phyloP scores from a whole-genome alignment of 23 red algal species.

The Chondrus crispus region DNA sequence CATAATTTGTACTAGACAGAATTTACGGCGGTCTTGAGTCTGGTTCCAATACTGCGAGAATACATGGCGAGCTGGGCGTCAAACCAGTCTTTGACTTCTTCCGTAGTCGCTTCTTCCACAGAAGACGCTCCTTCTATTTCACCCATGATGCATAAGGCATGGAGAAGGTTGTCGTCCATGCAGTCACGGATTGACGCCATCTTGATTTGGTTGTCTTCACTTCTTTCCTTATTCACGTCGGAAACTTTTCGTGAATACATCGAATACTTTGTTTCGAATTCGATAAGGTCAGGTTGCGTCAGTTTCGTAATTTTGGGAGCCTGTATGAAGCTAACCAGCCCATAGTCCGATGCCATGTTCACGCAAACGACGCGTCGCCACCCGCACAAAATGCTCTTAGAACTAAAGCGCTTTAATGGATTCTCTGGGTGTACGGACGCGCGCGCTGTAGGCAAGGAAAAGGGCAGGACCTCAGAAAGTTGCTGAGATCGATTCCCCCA shows the following conservation, averaged over 20 bases:
- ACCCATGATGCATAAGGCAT: constrained; percentile 21
- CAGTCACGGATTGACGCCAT: constrained; percentile 25
- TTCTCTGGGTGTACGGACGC: too few relatives aligned
- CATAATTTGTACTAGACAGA: neutral
- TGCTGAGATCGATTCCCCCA: too few relatives aligned
- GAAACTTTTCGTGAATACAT: neutral
- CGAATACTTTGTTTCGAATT: constrained; percentile 1
- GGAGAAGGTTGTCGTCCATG: neutral
- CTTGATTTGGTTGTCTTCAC: neutral
- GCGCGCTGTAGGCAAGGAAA: too few relatives aligned
- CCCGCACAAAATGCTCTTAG: too few relatives aligned
- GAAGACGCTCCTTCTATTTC: constrained; percentile 19
- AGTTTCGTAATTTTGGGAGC: neutral
- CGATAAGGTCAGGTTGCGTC: neutral
- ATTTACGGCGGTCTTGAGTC: neutral
- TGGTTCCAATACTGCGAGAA: neutral
- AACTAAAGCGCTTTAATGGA: too few relatives aligned
- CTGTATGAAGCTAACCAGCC: neutral
- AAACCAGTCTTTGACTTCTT: constrained; percentile 11
- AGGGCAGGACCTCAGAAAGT: too few relatives aligned
- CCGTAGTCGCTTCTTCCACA: constrained; percentile 26
- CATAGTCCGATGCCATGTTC: neutral
- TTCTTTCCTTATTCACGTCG: neutral
- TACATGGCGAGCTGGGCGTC: neutral
- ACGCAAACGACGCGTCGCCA: too few relatives aligned